Percentiles rank a stretch among this genome's conserved stretches.
Conservation (phyloP, 2,329 filamentous ascomycete genomes). For the Alternaria sp. region DNA sequence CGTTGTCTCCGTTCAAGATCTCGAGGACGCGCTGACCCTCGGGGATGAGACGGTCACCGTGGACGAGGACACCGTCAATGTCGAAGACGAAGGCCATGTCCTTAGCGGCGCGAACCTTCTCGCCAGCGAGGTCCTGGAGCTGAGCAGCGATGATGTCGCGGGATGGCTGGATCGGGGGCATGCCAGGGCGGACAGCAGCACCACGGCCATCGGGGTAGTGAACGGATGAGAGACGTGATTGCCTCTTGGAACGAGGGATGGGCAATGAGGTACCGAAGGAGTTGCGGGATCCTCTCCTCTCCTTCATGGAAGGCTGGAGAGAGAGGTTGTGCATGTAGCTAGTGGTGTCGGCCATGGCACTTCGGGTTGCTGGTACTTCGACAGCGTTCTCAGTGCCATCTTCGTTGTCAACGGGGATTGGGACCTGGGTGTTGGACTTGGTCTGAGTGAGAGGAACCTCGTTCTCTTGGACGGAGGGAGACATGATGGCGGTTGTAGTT, state of each 20-base stretch:
- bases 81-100: constrained; percentile 86
- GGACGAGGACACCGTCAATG: constrained; percentile 77
- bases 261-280: constrained; percentile 77
- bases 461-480: constrained; percentile 62
- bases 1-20: constrained; percentile 78
- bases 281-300: constrained; percentile 74
- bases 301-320: constrained; percentile 71
- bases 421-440: constrained; percentile 38
- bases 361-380: constrained; percentile 74
- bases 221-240: constrained; percentile 72
- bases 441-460: constrained; percentile 51
- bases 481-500: constrained; percentile 51
- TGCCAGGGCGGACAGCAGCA: constrained; percentile 61
- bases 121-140: constrained; percentile 71
- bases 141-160: constrained; percentile 75
- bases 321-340: constrained; percentile 78
- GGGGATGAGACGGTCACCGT: constrained; percentile 74
- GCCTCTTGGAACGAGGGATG: constrained; percentile 74
- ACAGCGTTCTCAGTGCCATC: constrained; percentile 59
- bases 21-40: constrained; percentile 71
- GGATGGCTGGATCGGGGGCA: constrained; percentile 67
- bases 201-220: constrained; percentile 58
- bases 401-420: constrained; percentile 43
- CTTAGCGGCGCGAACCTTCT: constrained; percentile 74
- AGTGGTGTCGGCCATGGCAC: constrained; percentile 71